Evolutionary conservation across 257 asterid genomes (phyloP).

Genomic region (Solanum appendiculatum): DNA sequence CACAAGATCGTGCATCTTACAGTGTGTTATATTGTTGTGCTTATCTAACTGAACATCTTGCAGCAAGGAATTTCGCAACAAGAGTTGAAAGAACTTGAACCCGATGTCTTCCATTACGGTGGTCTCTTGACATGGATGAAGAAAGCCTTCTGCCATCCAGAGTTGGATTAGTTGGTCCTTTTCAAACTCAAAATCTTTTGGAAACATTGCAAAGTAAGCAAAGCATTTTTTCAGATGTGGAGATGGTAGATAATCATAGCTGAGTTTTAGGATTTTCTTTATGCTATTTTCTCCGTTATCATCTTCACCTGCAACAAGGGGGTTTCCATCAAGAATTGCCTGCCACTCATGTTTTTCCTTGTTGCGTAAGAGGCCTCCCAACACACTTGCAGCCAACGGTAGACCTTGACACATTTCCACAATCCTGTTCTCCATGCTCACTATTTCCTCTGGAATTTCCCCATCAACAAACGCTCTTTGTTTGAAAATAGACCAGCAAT

Average conservation of each 20-base stretch:
- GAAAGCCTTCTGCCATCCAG: constrained; percentile 21
- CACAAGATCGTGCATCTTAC: constrained; percentile 25
- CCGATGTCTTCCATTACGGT: constrained; percentile 15
- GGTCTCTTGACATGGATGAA: not conserved
- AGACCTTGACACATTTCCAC: constrained; percentile 10
- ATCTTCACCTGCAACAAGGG: not conserved
- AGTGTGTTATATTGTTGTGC: not conserved
- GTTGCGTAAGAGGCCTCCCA: not conserved
- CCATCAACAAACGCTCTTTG: constrained; percentile 1
- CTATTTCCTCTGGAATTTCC: not conserved
- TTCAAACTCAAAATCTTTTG: constrained; percentile 3
- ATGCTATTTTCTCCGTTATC: not conserved
- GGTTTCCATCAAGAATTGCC: not conserved
- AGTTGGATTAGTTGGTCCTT: constrained; percentile 10
- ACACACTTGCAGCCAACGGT: not conserved
- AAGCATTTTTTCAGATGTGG: constrained; percentile 10
- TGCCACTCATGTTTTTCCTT: not conserved
- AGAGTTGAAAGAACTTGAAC: not conserved
- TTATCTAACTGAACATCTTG: constrained; percentile 1
- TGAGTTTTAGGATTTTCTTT: constrained; percentile 8
- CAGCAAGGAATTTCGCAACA: constrained; percentile 10
- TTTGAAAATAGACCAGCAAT: constrained; percentile 11
- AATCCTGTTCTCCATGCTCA: not conserved
- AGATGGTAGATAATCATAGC: constrained; percentile 14
- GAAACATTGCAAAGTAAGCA: constrained; percentile 10